Conservation (phyloP, 164 flowering plant species). For the Paratinospora sagittata region DNA sequence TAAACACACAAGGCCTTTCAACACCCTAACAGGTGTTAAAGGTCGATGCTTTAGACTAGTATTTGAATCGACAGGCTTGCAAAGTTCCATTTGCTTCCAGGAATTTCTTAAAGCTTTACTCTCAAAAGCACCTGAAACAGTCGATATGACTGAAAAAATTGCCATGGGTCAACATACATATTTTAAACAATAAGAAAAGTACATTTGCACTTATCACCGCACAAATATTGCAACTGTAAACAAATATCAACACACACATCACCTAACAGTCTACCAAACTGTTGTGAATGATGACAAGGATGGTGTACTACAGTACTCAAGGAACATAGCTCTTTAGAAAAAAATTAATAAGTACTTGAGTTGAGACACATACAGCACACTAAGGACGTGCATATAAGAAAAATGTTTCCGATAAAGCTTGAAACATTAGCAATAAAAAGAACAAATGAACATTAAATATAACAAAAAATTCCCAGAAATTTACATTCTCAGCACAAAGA, state of each 20-base stretch:
- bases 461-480: background rate
- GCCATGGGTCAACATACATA: background rate
- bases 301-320: background rate
- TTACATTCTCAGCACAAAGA: constrained; percentile 1
- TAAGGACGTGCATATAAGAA: too few species aligned
- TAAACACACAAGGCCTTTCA: constrained; percentile 75
- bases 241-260: background rate
- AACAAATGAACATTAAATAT: background rate
- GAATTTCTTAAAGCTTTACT: constrained; percentile 9
- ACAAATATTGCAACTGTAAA: too few species aligned
- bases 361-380: too few species aligned
- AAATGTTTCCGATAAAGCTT: too few species aligned
- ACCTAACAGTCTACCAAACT: background rate
- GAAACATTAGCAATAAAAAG: too few species aligned
- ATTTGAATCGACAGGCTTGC: background rate
- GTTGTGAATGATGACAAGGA: background rate
- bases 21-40: constrained; percentile 49
- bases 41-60: constrained; percentile 32
- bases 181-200: background rate
- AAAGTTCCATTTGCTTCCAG: constrained; percentile 34
- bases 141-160: background rate
- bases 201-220: background rate
- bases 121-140: constrained; percentile 7
- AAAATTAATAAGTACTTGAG: background rate
- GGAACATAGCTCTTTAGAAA: background rate